Evolutionary conservation across 805 yeast genomes (phyloP), one percentile per base, ranked within the genome.

Genomic region (Suhomyces sp.): DNA sequence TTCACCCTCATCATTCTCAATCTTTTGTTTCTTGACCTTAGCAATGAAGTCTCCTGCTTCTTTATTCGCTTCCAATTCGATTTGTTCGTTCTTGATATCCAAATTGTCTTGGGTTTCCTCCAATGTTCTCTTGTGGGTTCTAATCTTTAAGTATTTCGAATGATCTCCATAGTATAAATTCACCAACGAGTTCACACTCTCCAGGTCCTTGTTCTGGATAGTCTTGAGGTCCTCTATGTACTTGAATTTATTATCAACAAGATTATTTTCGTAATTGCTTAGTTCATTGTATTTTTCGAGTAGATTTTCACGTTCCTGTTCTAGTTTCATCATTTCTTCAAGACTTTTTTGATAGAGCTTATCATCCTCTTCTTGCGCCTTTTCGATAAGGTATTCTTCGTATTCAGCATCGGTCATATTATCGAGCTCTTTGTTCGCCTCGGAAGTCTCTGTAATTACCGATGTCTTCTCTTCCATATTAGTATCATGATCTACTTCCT

Each of bases 61-160:
- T n/a, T 39, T 21, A 12, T 35, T 35, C 4, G 43, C 22, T 13
- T 44, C 47, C 6, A 16, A 7, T 28, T 65, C 67, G 21, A 42
- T 42, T 1, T 19, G 38, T 28, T 64, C 72, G 14, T 60, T 66
- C 29, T 58, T 56, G 34, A 63, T 50, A 47, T 74, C 79, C 10
- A 31, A 29, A 0, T 40, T 47, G 46, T 77, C 83, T 19, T 42
- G 33, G 11, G 55, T 56, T 27, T 70, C 72, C 47, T 80, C 86
- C 11, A 56, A 51, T 4, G 46, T 22, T 36, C 65, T 56, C 28
- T 51, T 60, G 8, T 53, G 51, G 13, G 54, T 52, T 42, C 82
- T 54, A 25, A 50, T 43, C 10, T 66, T 65, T 13, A 69, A 38
- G 41, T 75, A 77, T 33, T 66, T 70, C 15, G 68, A 50, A 39